These are phyloP conservation scores for Pichia insulana DNA, from an alignment of 805 yeast species.

Conservation along the genomic window DNA sequence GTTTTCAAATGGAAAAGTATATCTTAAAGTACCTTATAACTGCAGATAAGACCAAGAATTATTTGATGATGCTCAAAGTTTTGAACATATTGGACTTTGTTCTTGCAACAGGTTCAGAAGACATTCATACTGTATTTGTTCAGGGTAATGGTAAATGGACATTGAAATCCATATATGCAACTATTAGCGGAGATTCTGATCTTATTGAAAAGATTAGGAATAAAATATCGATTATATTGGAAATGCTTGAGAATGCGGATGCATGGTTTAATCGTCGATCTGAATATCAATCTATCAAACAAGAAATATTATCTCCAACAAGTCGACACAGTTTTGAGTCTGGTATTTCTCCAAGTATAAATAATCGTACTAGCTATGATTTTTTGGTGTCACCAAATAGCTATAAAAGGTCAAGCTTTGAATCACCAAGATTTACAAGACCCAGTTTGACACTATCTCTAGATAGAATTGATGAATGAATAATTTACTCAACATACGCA, in stretches of 20 bases:
- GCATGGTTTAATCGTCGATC: neutral
- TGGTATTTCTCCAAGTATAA: neutral
- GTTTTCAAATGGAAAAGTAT: neutral
- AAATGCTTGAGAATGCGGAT: neutral
- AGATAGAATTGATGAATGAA: neutral
- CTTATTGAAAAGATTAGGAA: neutral
- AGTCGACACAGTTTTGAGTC: constrained; percentile 3
- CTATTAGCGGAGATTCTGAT: neutral
- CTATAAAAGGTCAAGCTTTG: neutral
- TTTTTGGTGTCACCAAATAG: no score
- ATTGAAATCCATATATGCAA: neutral
- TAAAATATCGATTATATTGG: neutral
- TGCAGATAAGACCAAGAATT: neutral
- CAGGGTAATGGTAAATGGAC: constrained; percentile 2
- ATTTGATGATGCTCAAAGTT: neutral
- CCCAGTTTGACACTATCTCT: neutral
- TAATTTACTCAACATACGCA: neutral
- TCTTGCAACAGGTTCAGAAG: neutral
- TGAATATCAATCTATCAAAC: neutral
- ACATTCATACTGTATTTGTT: constrained; percentile 3
- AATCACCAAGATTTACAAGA: neutral
- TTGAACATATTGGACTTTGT: neutral
- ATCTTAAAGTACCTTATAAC: neutral
- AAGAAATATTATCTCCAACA: constrained; percentile 2
- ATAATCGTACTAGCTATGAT: neutral